Evolutionary conservation across 2,329 filamentous ascomycete genomes (phyloP), one percentile per base, ranked within the genome.

Genomic region (Fusarium praegraminearum): DNA sequence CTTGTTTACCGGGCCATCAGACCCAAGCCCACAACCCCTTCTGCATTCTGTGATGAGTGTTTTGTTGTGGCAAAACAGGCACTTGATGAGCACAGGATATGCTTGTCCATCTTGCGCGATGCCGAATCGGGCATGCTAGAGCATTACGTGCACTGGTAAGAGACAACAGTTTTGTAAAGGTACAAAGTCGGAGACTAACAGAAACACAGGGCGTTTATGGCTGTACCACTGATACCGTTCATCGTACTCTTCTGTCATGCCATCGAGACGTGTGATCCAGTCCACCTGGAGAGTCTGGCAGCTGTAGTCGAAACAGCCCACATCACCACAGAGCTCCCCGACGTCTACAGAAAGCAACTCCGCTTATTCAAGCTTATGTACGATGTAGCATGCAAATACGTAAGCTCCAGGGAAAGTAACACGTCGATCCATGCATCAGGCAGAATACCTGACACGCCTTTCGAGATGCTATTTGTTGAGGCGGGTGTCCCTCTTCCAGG

Each of bases 391-490:
- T 45, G 20, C 8, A 64, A 44, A 7, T 64, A 64, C 3, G 22
- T 64, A 2, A 13, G 12, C 3, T 64, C 61, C 0, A 64, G 36
- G 3, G 1, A 32, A 7, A 20, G 9, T 0, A 20, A 64, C 1
- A 8, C n/a, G 3, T 8, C 8, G 2, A 11, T 26, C 0, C 59
- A 62, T 1, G 2, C 18, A 5, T 43, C 36, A 28, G 58, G 50
- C 0, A 20, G 58, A 4, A 64, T 64, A 30, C 61, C 61, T 0
- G 26, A 63, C 9, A 45, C 58, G 3, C 61, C 61, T 5, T 64
- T 63, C 20, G 61, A 64, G 15, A 64, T 64, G 59, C 4, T 64
- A 0, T 64, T 63, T 6, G 33, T 35, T 10, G 59, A 64, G 26
- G 61, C 58, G 0, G 61, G 61, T 2, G 28, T 64, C 1, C 35